A percentile compares a stretch with the other conserved stretches of the same genome.
phyloP scores from a whole-genome alignment of 306 rosid genomes.

The apple (Malus domestica) region ASM211411v1 NC_041796.1:10505001-10505500 shows the following conservation, averaged over 20 bases:
- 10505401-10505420: constrained; percentile 80
- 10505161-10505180: not conserved
- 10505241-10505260: not conserved
- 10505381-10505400: constrained; percentile 61
- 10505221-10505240: not conserved
- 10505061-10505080: constrained; percentile 78
- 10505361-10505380: constrained; percentile 40
- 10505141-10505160: constrained; percentile 7
- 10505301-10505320: not conserved
- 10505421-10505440: constrained; percentile 73
- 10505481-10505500: constrained; percentile 80
- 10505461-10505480: constrained; percentile 79
- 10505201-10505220: not conserved
- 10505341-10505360: not conserved
- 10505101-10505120: constrained; percentile 60
- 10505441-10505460: constrained; percentile 86
- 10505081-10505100: constrained; percentile 80
- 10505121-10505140: constrained; percentile 83
- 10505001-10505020: constrained; percentile 88
- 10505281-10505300: not conserved
- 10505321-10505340: not conserved
- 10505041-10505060: constrained; percentile 81
- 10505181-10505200: not conserved
- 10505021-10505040: constrained; percentile 46
- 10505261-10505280: not conserved